Conservation (phyloP, 2,329 filamentous ascomycete species). For the Pseudogymnoascus sp. region DNA sequence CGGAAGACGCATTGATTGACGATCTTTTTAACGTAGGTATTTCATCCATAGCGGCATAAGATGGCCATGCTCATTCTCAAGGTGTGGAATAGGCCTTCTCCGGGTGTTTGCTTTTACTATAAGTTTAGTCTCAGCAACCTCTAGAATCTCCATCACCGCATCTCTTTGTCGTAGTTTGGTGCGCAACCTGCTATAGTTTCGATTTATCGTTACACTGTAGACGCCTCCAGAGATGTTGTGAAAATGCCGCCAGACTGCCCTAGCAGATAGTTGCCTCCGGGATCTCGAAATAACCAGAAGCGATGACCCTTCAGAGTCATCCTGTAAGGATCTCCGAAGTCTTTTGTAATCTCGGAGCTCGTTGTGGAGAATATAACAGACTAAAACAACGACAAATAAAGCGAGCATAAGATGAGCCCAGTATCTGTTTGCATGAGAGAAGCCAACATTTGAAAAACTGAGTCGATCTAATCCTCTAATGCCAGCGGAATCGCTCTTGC, state of each 20-base stretch:
- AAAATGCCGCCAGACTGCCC: slow-evolving; percentile 72
- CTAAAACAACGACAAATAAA: slow-evolving; percentile 66
- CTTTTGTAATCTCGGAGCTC: slow-evolving; percentile 82
- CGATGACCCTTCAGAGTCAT: slow-evolving; percentile 64
- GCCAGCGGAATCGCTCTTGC: too few relatives aligned
- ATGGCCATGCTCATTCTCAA: slow-evolving; percentile 55
- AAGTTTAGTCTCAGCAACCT: slow-evolving; percentile 72
- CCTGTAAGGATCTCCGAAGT: slow-evolving; percentile 61
- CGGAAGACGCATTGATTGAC: slow-evolving; percentile 73
- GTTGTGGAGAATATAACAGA: slow-evolving; percentile 47
- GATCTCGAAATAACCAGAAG: slow-evolving; percentile 81
- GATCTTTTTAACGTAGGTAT: slow-evolving; percentile 50
- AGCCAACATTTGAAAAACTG: too few relatives aligned
- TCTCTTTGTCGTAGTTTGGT: slow-evolving; percentile 74
- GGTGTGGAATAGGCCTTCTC: slow-evolving; percentile 49
- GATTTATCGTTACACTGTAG: slow-evolving; percentile 87
- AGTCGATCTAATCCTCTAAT: too few relatives aligned
- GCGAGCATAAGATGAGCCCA: slow-evolving; percentile 77
- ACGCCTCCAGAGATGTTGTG: slow-evolving; percentile 91
- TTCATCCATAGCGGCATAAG: slow-evolving; percentile 56
- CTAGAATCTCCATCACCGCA: slow-evolving; percentile 62
- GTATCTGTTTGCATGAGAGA: slow-evolving; percentile 39
- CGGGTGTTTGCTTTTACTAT: slow-evolving; percentile 61
- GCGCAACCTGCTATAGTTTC: slow-evolving; percentile 70
- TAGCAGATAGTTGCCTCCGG: slow-evolving; percentile 68